Evolutionary conservation across 1,284 basidiomycete genomes (phyloP).

Genomic region (Rhodotorula sp.): DNA sequence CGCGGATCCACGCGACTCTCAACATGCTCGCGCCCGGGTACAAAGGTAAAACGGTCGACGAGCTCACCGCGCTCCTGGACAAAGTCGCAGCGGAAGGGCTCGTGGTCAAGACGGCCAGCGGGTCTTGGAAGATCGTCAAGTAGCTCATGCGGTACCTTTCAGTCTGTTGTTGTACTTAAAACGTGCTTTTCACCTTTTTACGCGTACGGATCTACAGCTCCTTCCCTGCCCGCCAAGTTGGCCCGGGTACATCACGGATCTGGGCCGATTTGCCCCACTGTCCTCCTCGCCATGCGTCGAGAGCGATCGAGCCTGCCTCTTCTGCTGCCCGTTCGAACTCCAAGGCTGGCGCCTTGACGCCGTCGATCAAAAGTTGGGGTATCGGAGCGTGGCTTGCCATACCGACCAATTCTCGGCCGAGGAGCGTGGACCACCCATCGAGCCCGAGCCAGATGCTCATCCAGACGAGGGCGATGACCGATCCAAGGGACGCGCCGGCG

Average conservation of each 20-base stretch:
- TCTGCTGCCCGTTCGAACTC: conserved; percentile 36
- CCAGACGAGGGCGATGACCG: conserved; percentile 38
- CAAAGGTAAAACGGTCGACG: conserved; percentile 65
- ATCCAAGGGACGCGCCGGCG: conserved; percentile 43
- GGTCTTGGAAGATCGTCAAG: conserved; percentile 61
- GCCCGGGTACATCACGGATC: background rate
- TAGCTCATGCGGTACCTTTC: background rate
- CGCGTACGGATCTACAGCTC: background rate
- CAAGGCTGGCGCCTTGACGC: conserved; percentile 27
- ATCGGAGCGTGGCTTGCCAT: background rate
- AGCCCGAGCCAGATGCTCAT: conserved; percentile 43
- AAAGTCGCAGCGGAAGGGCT: conserved; percentile 70
- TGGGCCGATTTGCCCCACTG: conserved; percentile 5
- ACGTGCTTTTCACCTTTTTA: background rate
- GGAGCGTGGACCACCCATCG: conserved; percentile 10
- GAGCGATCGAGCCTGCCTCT: conserved; percentile 21
- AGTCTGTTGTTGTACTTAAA: background rate
- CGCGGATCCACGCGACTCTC: conserved; percentile 78
- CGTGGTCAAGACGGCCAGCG: conserved; percentile 63
- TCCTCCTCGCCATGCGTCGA: conserved; percentile 26
- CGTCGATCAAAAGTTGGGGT: background rate
- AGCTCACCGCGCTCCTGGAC: conserved; percentile 72
- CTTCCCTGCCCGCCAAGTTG: background rate
- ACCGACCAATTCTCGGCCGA: background rate
- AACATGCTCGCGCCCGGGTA: conserved; percentile 70